A percentile compares a stretch with the other conserved stretches of the same genome.
Evolutionary conservation across 371 early-diverging fungal species (phyloP).

Genomic region (Apophysomyces elegans): DNA sequence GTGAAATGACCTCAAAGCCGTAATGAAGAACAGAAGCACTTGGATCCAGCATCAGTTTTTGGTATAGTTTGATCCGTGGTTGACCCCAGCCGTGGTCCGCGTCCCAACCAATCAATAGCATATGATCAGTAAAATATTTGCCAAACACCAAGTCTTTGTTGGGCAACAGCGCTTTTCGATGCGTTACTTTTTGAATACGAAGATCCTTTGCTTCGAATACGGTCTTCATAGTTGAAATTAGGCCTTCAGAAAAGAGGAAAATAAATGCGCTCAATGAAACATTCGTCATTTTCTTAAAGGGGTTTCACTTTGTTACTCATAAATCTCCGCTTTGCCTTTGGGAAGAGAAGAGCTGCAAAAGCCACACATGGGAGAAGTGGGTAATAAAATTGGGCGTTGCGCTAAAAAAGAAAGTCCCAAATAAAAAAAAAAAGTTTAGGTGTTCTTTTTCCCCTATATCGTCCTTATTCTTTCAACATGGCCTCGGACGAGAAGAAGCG

Average conservation of each 20-base stretch:
- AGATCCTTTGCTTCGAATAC: background rate
- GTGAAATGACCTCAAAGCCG: conserved; percentile 60
- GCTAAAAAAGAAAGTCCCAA: background rate
- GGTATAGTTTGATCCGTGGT: conserved; percentile 78
- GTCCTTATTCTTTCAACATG: conserved; percentile 15
- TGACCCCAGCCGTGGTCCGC: conserved; percentile 70
- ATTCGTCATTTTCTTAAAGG: too few species aligned
- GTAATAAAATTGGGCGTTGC: background rate
- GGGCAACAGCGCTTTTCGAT: background rate
- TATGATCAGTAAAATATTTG: conserved; percentile 88
- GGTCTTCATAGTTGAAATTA: background rate
- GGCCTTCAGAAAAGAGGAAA: background rate
- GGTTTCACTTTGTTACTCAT: too few species aligned
- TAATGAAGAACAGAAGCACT: conserved; percentile 88
- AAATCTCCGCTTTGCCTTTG: too few species aligned
- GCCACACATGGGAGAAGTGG: background rate
- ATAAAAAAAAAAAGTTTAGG: too few species aligned
- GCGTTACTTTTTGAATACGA: background rate
- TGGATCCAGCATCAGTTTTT: conserved; percentile 77
- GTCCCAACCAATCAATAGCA: conserved; percentile 80
- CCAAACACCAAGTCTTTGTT: conserved; percentile 83
- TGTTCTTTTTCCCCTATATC: background rate
- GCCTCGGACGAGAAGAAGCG: conserved; percentile 45
- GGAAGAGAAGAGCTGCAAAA: background rate
- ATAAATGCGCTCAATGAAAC: background rate